Conservation (phyloP, 2,329 filamentous ascomycete genomes). For the Diaporthe humulicola region DNA sequence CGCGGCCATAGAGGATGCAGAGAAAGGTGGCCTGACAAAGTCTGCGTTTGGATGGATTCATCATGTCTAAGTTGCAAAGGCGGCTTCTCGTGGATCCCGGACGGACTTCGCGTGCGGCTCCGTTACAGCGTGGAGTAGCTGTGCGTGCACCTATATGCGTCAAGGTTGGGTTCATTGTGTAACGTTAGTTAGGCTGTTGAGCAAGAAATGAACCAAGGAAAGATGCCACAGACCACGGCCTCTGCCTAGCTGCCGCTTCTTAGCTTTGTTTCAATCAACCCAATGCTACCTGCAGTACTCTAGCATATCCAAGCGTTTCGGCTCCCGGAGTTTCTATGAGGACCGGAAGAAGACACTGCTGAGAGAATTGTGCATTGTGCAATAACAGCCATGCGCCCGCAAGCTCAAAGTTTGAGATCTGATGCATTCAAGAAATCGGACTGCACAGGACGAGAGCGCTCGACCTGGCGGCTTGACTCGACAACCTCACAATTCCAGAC, state of each 20-base stretch:
- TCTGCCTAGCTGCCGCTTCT: neutral
- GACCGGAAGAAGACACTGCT: too few relatives aligned
- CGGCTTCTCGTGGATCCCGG: too few relatives aligned
- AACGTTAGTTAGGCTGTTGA: neutral
- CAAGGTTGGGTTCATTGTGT: too few relatives aligned
- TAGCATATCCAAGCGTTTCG: neutral
- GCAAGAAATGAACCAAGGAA: neutral
- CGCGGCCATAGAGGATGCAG: constrained; percentile 30
- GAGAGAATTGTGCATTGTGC: neutral
- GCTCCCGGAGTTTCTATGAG: constrained; percentile 10
- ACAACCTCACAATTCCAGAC: neutral
- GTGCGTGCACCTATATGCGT: neutral
- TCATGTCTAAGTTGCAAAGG: neutral
- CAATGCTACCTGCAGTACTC: neutral
- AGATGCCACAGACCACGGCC: too few relatives aligned
- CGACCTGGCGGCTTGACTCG: neutral
- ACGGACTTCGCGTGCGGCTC: too few relatives aligned
- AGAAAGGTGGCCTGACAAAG: constrained; percentile 24
- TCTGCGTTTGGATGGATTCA: constrained; percentile 42
- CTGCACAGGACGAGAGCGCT: neutral
- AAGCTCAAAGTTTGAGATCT: neutral
- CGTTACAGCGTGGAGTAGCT: neutral
- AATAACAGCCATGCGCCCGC: neutral
- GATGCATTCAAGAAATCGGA: neutral
- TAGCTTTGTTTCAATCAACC: too few relatives aligned